These are phyloP conservation scores for Coniosporium apollinis DNA, from an alignment of 495 filamentous ascomycete species.

Conservation along the genomic window DNA sequence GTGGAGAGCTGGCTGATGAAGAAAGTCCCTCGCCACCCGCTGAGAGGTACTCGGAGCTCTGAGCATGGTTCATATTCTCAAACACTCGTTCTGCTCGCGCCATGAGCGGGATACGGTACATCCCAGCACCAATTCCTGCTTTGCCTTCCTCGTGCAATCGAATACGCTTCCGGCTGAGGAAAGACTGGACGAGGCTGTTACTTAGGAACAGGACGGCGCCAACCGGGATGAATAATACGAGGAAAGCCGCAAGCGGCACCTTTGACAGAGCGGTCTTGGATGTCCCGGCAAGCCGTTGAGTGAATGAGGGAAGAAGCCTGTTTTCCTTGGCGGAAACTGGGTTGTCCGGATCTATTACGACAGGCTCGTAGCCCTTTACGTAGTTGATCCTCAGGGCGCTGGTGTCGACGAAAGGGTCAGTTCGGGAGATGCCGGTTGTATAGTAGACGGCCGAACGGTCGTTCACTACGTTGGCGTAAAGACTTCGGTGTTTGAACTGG, in stretches of 20 bases:
- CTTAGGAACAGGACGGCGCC: slow-evolving; percentile 51
- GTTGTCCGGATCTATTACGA: slow-evolving; percentile 53
- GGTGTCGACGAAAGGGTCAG: slow-evolving; percentile 54
- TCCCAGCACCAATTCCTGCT: slow-evolving; percentile 41
- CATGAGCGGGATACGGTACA: slow-evolving; percentile 62
- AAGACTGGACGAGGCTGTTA: slow-evolving; percentile 58
- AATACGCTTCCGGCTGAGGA: slow-evolving; percentile 55
- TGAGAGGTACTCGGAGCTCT: slow-evolving; percentile 46
- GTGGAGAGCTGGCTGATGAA: slow-evolving; percentile 1
- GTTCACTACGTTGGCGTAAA: slow-evolving; percentile 77
- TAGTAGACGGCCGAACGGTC: slow-evolving; percentile 69
- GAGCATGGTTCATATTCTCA: slow-evolving; percentile 47
- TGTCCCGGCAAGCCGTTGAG: slow-evolving; percentile 16
- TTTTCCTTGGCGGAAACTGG: slow-evolving; percentile 35
- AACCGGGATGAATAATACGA: slow-evolving; percentile 51
- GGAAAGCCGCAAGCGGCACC: slow-evolving; percentile 41
- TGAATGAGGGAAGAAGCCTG: slow-evolving; percentile 21
- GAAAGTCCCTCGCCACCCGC: slow-evolving; percentile 20
- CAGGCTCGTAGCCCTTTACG: slow-evolving; percentile 51
- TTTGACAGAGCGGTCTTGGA: slow-evolving; percentile 20
- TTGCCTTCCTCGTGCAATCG: slow-evolving; percentile 56
- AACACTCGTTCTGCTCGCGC: slow-evolving; percentile 60
- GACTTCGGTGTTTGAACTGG: slow-evolving; percentile 49
- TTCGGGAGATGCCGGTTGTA: slow-evolving; percentile 56
- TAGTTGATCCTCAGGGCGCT: slow-evolving; percentile 52